Evolutionary conservation across 176 grass and related monocot species (phyloP), one percentile per base, ranked within the genome.

Genomic region (Poa pratensis): DNA sequence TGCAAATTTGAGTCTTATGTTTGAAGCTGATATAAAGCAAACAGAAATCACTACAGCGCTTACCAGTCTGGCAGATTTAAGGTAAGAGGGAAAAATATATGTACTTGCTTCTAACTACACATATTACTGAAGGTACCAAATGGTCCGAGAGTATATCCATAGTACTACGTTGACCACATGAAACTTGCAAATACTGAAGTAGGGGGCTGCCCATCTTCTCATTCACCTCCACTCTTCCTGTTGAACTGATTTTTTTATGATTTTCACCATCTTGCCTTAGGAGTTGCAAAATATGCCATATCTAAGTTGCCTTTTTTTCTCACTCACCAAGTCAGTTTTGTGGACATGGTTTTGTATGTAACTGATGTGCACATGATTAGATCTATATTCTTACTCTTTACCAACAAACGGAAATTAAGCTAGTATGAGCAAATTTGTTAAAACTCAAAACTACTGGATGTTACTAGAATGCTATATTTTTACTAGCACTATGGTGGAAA

Each of bases 81-180:
- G 10, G 45, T 53, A 77, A 66, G 59, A 68, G 58, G 12, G 58
- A 14, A 7, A 76, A 64, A 76, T 73, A 73, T 14, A 49, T 73
- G 42, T 77, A 77, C 43, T 66, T 77, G 59, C 32, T 40, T 50
- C 43, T 77, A 75, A 63, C 13, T 75, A 77, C 16, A 84, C 63
- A 51, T 30, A 85, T 39, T 77, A 67, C 70, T n/a, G n/a, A 64
- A 83, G 75, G 52, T 17, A 79, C 28, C 26, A 64, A 30, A 64
- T 1, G 14, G 61, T 64, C n/a, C n/a, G 28, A 13, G 70, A 50
- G 45, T 49, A 73, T 46, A 74, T 50, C 6, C 70, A 67, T 67
- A 67, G 32, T 10, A 37, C 62, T 65, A 65, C 17, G 62, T 32
- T 65, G 62, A 32, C 32, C 30, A 68, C 32, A 68, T 68, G 65